Evolutionary conservation across 768 basidiomycete genomes (phyloP), one percentile per base, ranked within the genome.

Genomic region (Lanmaoa pseudosensibilis): DNA sequence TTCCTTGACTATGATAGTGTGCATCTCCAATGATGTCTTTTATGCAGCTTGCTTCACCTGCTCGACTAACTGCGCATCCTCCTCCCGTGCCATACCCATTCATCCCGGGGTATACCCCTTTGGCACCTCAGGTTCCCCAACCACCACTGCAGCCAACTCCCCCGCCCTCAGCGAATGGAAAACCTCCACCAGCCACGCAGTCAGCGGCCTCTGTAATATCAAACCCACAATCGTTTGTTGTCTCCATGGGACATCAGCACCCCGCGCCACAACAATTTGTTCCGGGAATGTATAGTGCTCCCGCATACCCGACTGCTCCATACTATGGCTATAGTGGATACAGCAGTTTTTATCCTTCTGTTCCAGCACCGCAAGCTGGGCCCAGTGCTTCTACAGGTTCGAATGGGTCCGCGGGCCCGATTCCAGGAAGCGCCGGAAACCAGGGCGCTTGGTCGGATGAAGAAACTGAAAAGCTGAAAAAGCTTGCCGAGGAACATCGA

Each of bases 361-460:
- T 52, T 39, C 65, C 57, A 40, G 43, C 59, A 16, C 40, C 65
- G 12, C 65, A 61, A 58, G 59, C 71, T 48, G 66, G 65, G 16
- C 62, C 68, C 18, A 65, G 65, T 38, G 58, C 63, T 25, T 58
- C 70, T 55, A 65, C 73, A 18, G 61, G 64, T 48, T 60, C 65
- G 33, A 65, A 69, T 63, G 46, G 56, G 58, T 48, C 64, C 34
- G 41, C 47, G 0, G 61, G 54, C 18, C 52, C 58, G 2, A 54
- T 60, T 44, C 61, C 62, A 5, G 68, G 64, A 40, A 72, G 65
- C 32, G 75, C 69, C 21, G 80, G 81, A 56, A 84, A 84, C 52
- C 85, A 87, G 49, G 90, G 88, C 0, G 78, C 87, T 8, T 92
- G 90, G 91, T 82, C 87, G 3, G 86, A 90, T 8, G 88, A 87